Base-by-base conservation (phyloP, 2,329 filamentous ascomycete species). In the Xylaria multiplex region DNA sequence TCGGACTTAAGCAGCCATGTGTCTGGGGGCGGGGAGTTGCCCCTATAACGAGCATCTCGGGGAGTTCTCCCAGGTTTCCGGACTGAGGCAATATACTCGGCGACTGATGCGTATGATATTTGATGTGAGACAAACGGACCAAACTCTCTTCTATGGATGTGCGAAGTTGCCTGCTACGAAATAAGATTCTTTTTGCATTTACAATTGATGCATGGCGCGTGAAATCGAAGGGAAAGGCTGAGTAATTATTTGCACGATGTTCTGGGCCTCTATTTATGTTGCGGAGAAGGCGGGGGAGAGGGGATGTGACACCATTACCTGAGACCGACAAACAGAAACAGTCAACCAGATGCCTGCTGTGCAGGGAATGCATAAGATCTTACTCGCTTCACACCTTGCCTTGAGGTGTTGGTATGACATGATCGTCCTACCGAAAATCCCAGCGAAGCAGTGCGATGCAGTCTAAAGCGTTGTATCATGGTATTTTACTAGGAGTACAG, bases 291-390 rank as follows among this genome's bases (percentile, higher is more conserved):
- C 16, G n/a, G 27, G 27, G 3, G 13, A 42, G 22, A 57, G 24
- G 11, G 14, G 22, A 40, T 48, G 40, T 24, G 48, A 37, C n/a
- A 16, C 30, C 6, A 30, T 19, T 48, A n/a, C 16, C 50, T 19
- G 19, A 55, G 24, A 50, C 52, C n/a, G 56, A n/a, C 37, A 45
- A 9, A 24, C 45, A 24, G 45, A 22, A 27, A 48, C 8, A 14
- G 7, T 27, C 19, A 14, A 24, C 35, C 16, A n/a, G 52, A n/a
- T 11, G 37, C 30, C n/a, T 52, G 13, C 16, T 8, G 37, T 30
- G 53, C 53, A n/a, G 53, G 16, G 30, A 55, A 56, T 48, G n/a
- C 24, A 59, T n/a, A 9, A 46, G 7, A 54, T 53, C 24, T 49
- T 24, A 19, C 30, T 48, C 59, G 22, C 42, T 24, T 55, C 42